Evolutionary conservation across 805 yeast genomes (phyloP), one percentile per base, ranked within the genome.

Genomic region (Scheffersomyces ergatensis): DNA sequence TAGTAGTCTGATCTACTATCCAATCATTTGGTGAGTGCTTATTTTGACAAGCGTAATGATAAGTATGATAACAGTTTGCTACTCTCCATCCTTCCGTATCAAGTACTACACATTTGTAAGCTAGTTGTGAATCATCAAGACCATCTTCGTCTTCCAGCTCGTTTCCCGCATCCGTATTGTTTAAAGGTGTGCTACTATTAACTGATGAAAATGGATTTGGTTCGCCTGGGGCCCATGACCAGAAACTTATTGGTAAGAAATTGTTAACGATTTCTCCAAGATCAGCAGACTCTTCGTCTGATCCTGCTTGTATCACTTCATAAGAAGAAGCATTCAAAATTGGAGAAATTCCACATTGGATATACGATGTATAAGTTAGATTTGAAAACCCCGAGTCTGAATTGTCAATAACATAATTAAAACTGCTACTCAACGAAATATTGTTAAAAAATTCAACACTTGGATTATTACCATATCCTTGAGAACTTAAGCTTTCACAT

Each of bases 151-250:
- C 5, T 12, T 16, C 4, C 21, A 32, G 9, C 9, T 6, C 24
- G 24, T 21, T 21, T 7, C 9, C 6, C 6, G 6, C 20, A 24
- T 32, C 11, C 8, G 20, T 20, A 36, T 17, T 35, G 3, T 15
- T 9, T n/a, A 20, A 31, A 5, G 15, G 17, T 21, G 23, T 16
- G 17, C 26, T 9, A 19, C 15, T 15, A 13, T 14, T 39, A 15
- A 23, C 33, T 25, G 43, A 44, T 26, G 42, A 37, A n/a, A 30
- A 42, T 21, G 31, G 12, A 8, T 16, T 15, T 2, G 53, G 47
- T 17, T 43, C 46, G 20, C 42, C 43, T 9, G 38, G 33, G 19
- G 72, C 76, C 97, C 97, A 89, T 2, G 92, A 76, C 97, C 97
- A 89, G 27, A 76, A 59, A 13, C 65, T 51, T 8, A 43, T 33